Base-by-base conservation (phyloP, 2,329 filamentous ascomycete species). In the Cladobotryum protrusum region DNA sequence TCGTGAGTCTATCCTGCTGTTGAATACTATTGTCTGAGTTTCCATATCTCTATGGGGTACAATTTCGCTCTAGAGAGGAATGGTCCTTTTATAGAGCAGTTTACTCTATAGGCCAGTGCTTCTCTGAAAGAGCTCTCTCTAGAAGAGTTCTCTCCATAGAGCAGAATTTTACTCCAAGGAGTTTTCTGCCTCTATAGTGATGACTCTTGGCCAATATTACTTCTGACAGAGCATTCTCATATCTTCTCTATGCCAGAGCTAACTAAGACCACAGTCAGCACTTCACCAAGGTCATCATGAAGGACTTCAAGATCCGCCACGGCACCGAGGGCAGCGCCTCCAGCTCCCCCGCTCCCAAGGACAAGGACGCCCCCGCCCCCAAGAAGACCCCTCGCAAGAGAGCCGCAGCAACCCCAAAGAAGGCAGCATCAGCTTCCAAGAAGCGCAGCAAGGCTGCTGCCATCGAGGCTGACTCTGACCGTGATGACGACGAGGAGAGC, bases 211-310 rank as follows among this genome's bases (percentile, higher is more conserved):
- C 6, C 6, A 29, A 9, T 9, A 29, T 6, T 29, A 29, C 24
- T 29, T 29, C 24, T 9, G 11, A 29, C 2, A 4, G 6, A 29
- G 24, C 24, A 5, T 9, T 29, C 20, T n/a, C 12, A 24, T 35
- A 4, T 7, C 41, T 39, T 9, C 15, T 32, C 13, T 8, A 15
- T 17, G 2, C 6, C 24, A 29, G 24, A 29, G 24, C 24, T 29
- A 29, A 29, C 24, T 8, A 17, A 3, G 17, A 41, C 33, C 14
- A 33, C 24, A 72, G 69, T 2, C 69, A 72, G 55, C 68, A 68
- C 43, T 71, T 67, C 56, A 62, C 60, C 55, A 72, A 72, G 56
- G 53, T 55, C 17, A 65, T 72, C 54, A 56, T 70, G 53, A 65
- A 61, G 35, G 59, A 67, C 6, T 69, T 67, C 57, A 65, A 62